Base-by-base conservation (phyloP, 176 grass and related monocot species). In the Oryza nivara region DNA sequence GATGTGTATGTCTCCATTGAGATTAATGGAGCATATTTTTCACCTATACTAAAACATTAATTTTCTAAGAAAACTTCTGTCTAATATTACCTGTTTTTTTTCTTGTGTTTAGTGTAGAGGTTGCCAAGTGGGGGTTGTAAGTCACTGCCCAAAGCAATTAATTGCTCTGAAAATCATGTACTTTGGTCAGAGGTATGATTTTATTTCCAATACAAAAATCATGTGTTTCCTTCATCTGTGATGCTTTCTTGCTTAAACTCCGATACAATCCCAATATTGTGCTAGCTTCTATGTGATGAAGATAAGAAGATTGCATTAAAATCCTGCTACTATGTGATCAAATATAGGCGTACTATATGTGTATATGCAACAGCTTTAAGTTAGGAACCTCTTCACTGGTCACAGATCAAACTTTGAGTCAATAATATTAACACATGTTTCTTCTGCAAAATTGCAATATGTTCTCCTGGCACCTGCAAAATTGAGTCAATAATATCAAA, bases 81-180 rank as follows among this genome's bases (percentile, higher is more conserved):
- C 56, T 52, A 82, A 83, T 44, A 61, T 76, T 75, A 76, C 17
- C 54, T 6, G 9, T 28, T 28, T 19, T 58, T 58, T 54, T 60
- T 60, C 69, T 86, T 85, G 35, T 72, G 10, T 72, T 77, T 72
- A 67, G 11, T 40, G 4, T 32, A 75, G 83, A 95, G 95, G 84
- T 92, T 23, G 5, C 20, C 16, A 79, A 45, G 2, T 64, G 17
- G 89, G 80, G 61, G 70, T 38, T 88, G 66, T 91, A 65, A 82
- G 87, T 77, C 79, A 86, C 68, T 93, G 74, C 81, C 52, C 87
- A 49, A 93, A 88, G 69, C 82, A 87, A 92, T 68, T 88, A 70
- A 69, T 98, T 79, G 91, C 92, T 86, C 76, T 98, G 49, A 91
- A 95, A 75, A 78, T 98, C 79, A 90, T 95, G 91, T 98, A 98